These are phyloP conservation scores for Zalaria sp. DNA, from an alignment of 2,329 filamentous ascomycete species.

Conservation along the genomic window DNA sequence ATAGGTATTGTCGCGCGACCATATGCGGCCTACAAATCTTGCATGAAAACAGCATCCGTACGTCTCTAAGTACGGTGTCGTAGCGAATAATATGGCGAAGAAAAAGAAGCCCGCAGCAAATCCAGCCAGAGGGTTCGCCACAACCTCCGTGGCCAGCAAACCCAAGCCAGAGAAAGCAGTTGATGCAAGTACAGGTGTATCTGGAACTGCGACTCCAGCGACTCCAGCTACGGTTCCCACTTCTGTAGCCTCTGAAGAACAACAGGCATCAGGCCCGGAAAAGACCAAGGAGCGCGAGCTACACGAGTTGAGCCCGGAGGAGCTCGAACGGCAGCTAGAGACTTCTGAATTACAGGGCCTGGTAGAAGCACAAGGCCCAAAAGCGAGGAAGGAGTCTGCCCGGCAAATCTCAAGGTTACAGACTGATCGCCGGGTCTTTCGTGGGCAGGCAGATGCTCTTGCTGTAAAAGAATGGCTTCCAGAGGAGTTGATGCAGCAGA, in stretches of 20 bases:
- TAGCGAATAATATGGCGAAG: constrained; percentile 45
- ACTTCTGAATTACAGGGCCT: constrained; percentile 79
- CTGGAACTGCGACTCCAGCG: constrained; percentile 14
- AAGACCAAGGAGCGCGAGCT: constrained; percentile 16
- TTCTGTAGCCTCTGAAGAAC: not conserved
- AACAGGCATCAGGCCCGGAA: not conserved
- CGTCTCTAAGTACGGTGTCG: too few relatives aligned
- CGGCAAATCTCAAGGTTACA: constrained; percentile 67
- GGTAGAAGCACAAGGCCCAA: constrained; percentile 70
- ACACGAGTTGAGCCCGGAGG: constrained; percentile 59
- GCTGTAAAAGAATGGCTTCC: constrained; percentile 68
- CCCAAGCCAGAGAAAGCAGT: constrained; percentile 37
- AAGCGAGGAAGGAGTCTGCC: constrained; percentile 63
- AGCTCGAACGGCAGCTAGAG: constrained; percentile 80
- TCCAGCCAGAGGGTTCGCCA: constrained; percentile 83
- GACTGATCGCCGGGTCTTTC: constrained; percentile 71
- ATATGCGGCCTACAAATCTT: too few relatives aligned
- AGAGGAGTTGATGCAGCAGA: constrained; percentile 60
- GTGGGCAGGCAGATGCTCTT: constrained; percentile 61
- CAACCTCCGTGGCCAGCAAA: constrained; percentile 70
- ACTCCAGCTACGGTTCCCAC: constrained; percentile 2
- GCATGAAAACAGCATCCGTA: too few relatives aligned
- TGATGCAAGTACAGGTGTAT: constrained; percentile 12
- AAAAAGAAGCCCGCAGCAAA: constrained; percentile 86
- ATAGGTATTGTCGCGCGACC: too few relatives aligned